These are phyloP conservation scores for Neopestalotiopsis sp. DNA, from an alignment of 2,329 filamentous ascomycete species.

Conservation along the genomic window DNA sequence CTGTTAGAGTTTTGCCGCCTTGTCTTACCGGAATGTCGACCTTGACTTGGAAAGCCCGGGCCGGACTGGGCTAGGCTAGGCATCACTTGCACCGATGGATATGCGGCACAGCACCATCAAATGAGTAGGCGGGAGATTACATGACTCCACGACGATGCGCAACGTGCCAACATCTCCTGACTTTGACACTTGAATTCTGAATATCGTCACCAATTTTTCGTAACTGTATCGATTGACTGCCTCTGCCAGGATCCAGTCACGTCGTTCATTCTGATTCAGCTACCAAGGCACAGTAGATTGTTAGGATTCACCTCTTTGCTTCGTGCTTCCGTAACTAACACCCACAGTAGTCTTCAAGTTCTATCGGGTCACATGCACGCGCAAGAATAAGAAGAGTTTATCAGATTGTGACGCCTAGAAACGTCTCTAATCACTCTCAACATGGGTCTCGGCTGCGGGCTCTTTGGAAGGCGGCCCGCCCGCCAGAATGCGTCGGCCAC, in stretches of 20 bases:
- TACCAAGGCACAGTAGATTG: no score
- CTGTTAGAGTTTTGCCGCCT: not conserved
- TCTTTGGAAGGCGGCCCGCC: slow-evolving; percentile 11
- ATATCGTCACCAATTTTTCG: no score
- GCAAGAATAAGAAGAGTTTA: no score
- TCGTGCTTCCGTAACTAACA: no score
- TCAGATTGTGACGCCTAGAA: not conserved
- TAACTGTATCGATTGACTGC: no score
- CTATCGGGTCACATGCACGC: not conserved
- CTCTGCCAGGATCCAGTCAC: no score
- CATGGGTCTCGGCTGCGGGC: slow-evolving; percentile 21
- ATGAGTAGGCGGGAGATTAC: not conserved
- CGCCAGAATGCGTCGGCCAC: not conserved
- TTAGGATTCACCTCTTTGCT: no score
- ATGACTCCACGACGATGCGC: not conserved
- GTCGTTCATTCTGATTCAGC: no score
- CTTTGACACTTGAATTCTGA: not conserved
- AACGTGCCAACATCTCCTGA: not conserved
- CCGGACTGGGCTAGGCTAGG: not conserved
- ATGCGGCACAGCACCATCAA: not conserved
- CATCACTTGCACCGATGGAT: not conserved
- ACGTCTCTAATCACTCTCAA: not conserved
- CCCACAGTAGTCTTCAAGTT: not conserved
- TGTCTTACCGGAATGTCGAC: not conserved
- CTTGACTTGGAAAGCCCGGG: not conserved